phyloP scores from a whole-genome alignment of 805 yeast genomes.

The Starmerella floricola region DNA sequence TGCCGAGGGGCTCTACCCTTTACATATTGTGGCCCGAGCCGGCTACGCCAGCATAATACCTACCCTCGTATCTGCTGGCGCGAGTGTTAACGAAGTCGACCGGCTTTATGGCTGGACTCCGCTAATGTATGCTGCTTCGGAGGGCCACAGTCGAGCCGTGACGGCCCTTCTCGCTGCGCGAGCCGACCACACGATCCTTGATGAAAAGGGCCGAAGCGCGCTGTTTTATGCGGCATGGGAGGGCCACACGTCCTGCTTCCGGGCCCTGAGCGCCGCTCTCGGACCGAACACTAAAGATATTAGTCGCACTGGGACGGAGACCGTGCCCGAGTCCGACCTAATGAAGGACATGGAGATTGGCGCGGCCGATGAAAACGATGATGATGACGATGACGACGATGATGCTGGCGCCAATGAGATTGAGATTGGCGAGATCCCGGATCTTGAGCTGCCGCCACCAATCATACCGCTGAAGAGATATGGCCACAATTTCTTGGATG shows the following conservation, averaged over 20 bases:
- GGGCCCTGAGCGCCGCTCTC: slow-evolving; percentile 41
- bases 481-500: slow-evolving; percentile 88
- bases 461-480: slow-evolving; percentile 84
- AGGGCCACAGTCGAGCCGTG: slow-evolving; percentile 65
- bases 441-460: slow-evolving; percentile 87
- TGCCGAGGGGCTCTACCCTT: slow-evolving; percentile 75
- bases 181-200: slow-evolving; percentile 55
- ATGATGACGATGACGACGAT: slow-evolving; percentile 20
- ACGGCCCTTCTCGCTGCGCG: slow-evolving; percentile 57
- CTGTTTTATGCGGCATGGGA: slow-evolving; percentile 87
- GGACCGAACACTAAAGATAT: slow-evolving; percentile 18
- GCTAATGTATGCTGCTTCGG: slow-evolving; percentile 75
- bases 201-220: slow-evolving; percentile 71
- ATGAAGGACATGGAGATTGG: slow-evolving; percentile 2
- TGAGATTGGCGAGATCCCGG: slow-evolving; percentile 51
- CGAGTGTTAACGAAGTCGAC: slow-evolving; percentile 66
- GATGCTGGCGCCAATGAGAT: slow-evolving; percentile 9
- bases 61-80: slow-evolving; percentile 41
- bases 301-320: slow-evolving; percentile 7
- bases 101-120: slow-evolving; percentile 91
- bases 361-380: neutral
- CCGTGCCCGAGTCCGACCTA: slow-evolving; percentile 6
- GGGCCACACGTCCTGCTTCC: slow-evolving; percentile 75
- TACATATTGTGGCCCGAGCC: slow-evolving; percentile 77
- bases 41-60: slow-evolving; percentile 64